These are phyloP conservation scores for Monosporascus ibericus DNA, from an alignment of 2,329 filamentous ascomycete genomes.

Conservation along the genomic window DNA sequence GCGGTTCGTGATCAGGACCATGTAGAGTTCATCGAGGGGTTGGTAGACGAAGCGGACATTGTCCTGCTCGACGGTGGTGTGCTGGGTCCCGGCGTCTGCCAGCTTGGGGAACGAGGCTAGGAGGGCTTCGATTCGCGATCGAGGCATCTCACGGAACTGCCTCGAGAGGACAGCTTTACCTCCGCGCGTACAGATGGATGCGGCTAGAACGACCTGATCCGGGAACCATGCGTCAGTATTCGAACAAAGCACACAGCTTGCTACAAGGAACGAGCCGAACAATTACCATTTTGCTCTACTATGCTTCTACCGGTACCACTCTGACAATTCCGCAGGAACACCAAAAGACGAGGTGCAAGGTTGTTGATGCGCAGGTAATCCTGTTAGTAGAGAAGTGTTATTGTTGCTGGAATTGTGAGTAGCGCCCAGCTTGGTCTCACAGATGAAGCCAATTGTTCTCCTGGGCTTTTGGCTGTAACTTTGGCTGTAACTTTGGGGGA, in stretches of 20 bases:
- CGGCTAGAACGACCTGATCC: constrained; percentile 86
- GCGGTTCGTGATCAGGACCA: constrained; percentile 98
- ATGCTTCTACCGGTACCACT: background rate
- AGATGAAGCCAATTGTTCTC: background rate
- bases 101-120: constrained; percentile 97
- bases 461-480: background rate
- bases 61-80: constrained; percentile 97
- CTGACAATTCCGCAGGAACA: background rate
- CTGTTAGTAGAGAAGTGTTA: background rate
- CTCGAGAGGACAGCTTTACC: constrained; percentile 97
- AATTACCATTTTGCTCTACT: constrained; percentile 1
- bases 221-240: constrained; percentile 12
- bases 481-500: background rate
- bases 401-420: background rate
- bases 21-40: constrained; percentile 97
- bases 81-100: constrained; percentile 90
- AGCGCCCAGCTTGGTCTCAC: background rate
- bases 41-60: constrained; percentile 99
- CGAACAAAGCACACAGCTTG: background rate
- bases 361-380: background rate
- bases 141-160: constrained; percentile 95
- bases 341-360: background rate
- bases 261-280: background rate
- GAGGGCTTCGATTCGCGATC: constrained; percentile 92
- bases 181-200: constrained; percentile 96